These are phyloP conservation scores for Acanthamoeba healyi DNA, from an alignment of 208 protist genomes.

Conservation along the genomic window DNA sequence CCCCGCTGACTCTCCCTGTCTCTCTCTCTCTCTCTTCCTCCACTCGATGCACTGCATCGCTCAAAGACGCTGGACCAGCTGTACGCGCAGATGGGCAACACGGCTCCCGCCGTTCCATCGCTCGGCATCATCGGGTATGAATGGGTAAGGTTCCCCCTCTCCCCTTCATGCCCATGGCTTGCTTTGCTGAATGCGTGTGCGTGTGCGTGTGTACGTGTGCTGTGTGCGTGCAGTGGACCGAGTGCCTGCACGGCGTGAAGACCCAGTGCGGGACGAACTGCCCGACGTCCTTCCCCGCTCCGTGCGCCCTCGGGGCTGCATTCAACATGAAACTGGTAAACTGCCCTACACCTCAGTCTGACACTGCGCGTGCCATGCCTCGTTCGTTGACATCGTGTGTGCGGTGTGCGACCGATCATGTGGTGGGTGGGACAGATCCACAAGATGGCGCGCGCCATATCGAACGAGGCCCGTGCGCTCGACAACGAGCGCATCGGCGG, in stretches of 20 bases:
- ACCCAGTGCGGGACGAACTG: slow-evolving; percentile 1
- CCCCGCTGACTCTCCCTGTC: not conserved
- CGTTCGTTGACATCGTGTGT: no score
- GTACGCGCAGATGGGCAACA: not conserved
- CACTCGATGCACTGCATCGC: not conserved
- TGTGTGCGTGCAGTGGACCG: not conserved
- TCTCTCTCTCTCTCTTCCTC: not conserved
- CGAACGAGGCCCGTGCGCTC: not conserved
- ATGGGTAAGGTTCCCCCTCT: not conserved
- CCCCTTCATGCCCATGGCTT: not conserved
- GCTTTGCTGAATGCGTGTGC: not conserved
- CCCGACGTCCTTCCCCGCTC: slow-evolving; percentile 43
- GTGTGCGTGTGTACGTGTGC: not conserved
- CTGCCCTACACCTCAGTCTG: not conserved
- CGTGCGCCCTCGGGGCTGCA: not conserved
- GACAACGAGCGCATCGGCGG: slow-evolving; percentile 13
- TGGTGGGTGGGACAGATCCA: not conserved
- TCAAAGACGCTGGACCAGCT: not conserved
- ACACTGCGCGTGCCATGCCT: not conserved
- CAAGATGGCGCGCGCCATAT: slow-evolving; percentile 2
- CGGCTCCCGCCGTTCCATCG: not conserved
- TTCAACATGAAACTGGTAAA: slow-evolving; percentile 46
- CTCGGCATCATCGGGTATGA: not conserved
- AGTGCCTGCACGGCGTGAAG: not conserved
- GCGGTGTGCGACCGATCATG: not conserved